A percentile compares a stretch with the other conserved stretches of the same genome.
Evolutionary conservation across 495 filamentous ascomycete species (phyloP).

Genomic region (Extremus antarcticus): DNA sequence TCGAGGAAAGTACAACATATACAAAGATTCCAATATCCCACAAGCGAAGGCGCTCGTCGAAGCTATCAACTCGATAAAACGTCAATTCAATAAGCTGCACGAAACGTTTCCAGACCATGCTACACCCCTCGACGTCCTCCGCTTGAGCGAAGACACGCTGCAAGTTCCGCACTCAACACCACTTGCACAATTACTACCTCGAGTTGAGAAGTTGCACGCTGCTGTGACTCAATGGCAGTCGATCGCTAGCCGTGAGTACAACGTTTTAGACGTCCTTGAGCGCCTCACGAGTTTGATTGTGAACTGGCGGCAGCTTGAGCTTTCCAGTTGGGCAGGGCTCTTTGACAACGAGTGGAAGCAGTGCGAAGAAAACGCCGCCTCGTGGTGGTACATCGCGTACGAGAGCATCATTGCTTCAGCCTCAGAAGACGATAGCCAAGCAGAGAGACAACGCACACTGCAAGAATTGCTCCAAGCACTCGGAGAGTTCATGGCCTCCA

Average conservation of each 20-base stretch:
- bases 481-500: slow-evolving; percentile 60
- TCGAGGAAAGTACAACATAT: slow-evolving; percentile 67
- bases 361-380: slow-evolving; percentile 60
- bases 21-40: slow-evolving; percentile 61
- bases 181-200: slow-evolving; percentile 69
- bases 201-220: slow-evolving; percentile 71
- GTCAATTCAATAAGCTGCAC: slow-evolving; percentile 60
- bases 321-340: slow-evolving; percentile 84
- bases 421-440: slow-evolving; percentile 36
- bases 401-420: slow-evolving; percentile 59
- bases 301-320: slow-evolving; percentile 77
- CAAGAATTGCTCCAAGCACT: slow-evolving; percentile 59
- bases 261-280: slow-evolving; percentile 56
- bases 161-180: slow-evolving; percentile 71
- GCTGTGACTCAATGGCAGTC: slow-evolving; percentile 86
- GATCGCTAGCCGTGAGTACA: slow-evolving; percentile 71
- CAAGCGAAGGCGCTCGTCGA: slow-evolving; percentile 61
- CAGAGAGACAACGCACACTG: slow-evolving; percentile 51
- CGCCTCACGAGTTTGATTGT: slow-evolving; percentile 65
- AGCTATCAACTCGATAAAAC: slow-evolving; percentile 53
- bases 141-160: slow-evolving; percentile 60
- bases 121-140: slow-evolving; percentile 63
- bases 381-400: slow-evolving; percentile 96
- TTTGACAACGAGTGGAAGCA: slow-evolving; percentile 73
- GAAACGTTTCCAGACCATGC: slow-evolving; percentile 61